Evolutionary conservation across 148 eudicot species (phyloP).

Genomic region (Selenicereus undatus): DNA sequence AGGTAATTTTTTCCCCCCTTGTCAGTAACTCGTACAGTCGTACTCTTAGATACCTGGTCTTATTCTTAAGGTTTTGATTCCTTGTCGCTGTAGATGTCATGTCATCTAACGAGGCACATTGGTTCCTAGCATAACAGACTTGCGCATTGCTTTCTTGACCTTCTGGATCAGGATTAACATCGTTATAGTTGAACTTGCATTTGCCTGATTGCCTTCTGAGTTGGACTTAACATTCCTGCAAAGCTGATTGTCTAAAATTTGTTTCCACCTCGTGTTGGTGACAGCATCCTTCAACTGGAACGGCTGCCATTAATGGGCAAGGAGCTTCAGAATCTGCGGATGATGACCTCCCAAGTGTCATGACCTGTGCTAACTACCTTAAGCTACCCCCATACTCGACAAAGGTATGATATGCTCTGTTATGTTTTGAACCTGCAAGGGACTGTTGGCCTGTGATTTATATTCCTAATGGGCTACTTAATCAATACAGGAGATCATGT

Average conservation of each 20-base stretch:
- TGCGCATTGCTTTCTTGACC: not conserved
- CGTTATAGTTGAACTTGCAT: not conserved
- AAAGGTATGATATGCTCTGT: slow-evolving; percentile 39
- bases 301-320: slow-evolving; percentile 40
- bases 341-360: slow-evolving; percentile 93
- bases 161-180: not conserved
- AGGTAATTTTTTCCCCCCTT: slow-evolving; percentile 41
- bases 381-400: slow-evolving; percentile 97
- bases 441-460: not conserved
- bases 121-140: not conserved
- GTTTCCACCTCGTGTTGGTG: not conserved
- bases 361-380: slow-evolving; percentile 97
- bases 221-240: not conserved
- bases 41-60: not conserved
- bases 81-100: not conserved
- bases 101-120: not conserved
- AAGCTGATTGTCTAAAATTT: not conserved
- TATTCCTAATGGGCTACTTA: not conserved
- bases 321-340: slow-evolving; percentile 67
- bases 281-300: slow-evolving; percentile 69
- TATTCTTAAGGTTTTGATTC: not conserved
- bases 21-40: not conserved
- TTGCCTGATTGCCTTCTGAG: not conserved
- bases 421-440: not conserved
- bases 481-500: slow-evolving; percentile 68